Evolutionary conservation across 2,329 filamentous ascomycete species (phyloP), one percentile per base, ranked within the genome.

Genomic region (Xylariaceae sp.): DNA sequence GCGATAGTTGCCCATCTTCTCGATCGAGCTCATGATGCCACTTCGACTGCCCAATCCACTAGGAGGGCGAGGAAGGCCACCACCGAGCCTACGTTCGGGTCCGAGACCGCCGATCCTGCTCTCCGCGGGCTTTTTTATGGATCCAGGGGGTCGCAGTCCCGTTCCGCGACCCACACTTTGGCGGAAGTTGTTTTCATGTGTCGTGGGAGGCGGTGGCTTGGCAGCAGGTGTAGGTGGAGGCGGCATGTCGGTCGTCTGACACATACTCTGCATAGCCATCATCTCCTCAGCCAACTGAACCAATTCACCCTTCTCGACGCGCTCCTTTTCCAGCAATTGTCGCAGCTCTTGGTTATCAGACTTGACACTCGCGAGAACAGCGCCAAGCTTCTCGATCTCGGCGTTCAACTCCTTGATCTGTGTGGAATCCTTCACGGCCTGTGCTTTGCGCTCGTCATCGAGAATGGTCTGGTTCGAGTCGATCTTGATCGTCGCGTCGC

Each of bases 201-300:
- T 53, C 51, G 64, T 51, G 50, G 57, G 18, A 17, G 52, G 18
- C 37, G 37, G 51, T 6, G 57, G 55, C 56, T 59, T 59, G 47
- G 15, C 51, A 35, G 65, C 34, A 4, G 62, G 34, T 2, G 58
- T 53, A 53, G 62, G 58, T 37, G 66, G 51, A 53, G 63, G 53
- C 39, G 64, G 58, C 55, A 62, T 61, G 51, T 71, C 69, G 5
- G 23, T 30, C 7, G 63, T 52, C 59, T 69, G 66, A 52, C 77
- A 74, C 53, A 80, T 74, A 68, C 76, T 80, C 72, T 85, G 80
- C 75, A 93, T 85, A 55, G 80, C 78, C 75, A 94, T 87, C 86
- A 94, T 89, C 76, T 94, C 90, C 73, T 94, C 90, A 0, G 90
- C 90, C 4, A 91, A 82, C 58, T 86, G 83, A 42, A 94, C 90